Base-by-base conservation (phyloP, 768 basidiomycete species). In the Suillus fuscotomentosus region DNA sequence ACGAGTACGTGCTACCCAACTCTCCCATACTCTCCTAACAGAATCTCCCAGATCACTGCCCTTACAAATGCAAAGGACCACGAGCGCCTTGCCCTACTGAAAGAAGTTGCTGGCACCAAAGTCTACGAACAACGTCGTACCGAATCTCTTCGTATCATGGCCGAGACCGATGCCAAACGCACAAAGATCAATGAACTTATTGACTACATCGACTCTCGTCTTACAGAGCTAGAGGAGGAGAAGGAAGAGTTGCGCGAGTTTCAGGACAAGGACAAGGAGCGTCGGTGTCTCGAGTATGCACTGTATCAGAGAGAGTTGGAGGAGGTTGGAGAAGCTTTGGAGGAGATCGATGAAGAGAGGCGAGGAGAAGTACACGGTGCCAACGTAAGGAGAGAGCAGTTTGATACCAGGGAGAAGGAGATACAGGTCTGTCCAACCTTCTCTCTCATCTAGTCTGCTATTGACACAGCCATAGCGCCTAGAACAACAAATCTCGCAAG, bases 161-260 rank as follows among this genome's bases (percentile, higher is more conserved):
- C 94, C 36, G 97, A 98, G 73, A 99, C 97, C 56, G 95, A 97
- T 68, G 84, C 91, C 5, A 98, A 98, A 71, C 89, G 95, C 10
- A 81, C 85, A 15, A 99, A 98, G 77, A 97, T 99, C 67, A 87
- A 83, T 70, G 96, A 98, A 68, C 79, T 97, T 11, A 83, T 98
- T 22, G 88, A 90, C 2, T 94, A 92, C 72, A 98, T 99, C 71
- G 94, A 98, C 66, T 89, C 92, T 10, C 88, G 96, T 3, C 79
- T 99, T 60, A 79, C 83, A 3, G 97, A 99, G 76, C 88, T 99
- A 8, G 97, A 99, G 72, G 95, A 97, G 71, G 97, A 99, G 79
- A 99, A 99, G 74, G 94, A 97, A 68, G 97, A 99, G 73, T 78
- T 99, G 63, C 97, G 96, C 73, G 95, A 97, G 74, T 99, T 93